Conservation (phyloP, 2,329 filamentous ascomycete genomes). For the Penicillium psychrosexuale region DNA sequence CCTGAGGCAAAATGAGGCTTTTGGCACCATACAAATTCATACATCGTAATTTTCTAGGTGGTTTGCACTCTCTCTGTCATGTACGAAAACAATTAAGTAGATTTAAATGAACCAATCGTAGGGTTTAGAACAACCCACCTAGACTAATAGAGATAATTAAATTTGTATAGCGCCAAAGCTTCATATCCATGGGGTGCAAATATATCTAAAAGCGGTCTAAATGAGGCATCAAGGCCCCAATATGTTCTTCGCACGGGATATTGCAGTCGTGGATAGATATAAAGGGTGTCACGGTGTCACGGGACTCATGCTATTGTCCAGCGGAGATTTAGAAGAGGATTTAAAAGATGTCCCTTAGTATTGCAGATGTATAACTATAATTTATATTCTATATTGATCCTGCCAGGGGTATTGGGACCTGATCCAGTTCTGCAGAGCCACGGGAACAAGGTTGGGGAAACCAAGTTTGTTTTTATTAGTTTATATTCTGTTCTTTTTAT, state of each 20-base stretch:
- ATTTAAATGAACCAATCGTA: too few species aligned
- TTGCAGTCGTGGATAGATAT: not conserved
- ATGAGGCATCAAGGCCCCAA: too few species aligned
- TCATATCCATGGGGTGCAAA: too few species aligned
- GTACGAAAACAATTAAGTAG: too few species aligned
- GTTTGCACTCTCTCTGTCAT: too few species aligned
- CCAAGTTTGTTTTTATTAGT: not conserved
- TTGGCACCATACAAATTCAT: too few species aligned
- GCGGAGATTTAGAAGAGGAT: not conserved
- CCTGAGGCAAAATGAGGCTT: too few species aligned
- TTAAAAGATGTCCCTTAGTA: not conserved
- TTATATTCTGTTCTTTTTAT: not conserved
- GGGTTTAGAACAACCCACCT: too few species aligned
- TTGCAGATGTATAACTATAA: not conserved
- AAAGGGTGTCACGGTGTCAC: not conserved
- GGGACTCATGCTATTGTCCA: not conserved
- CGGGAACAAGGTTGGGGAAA: slow-evolving; percentile 13
- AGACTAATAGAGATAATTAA: too few species aligned
- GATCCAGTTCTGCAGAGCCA: slow-evolving; percentile 26
- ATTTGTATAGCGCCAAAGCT: too few species aligned
- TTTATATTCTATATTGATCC: not conserved
- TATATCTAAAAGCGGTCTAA: too few species aligned
- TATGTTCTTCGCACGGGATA: not conserved
- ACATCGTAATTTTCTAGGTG: too few species aligned
- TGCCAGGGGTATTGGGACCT: slow-evolving; percentile 14